Evolutionary conservation across 1,284 basidiomycete genomes (phyloP), one percentile per base, ranked within the genome.

Genomic region (Melanopsichium pennsylvanicum): DNA sequence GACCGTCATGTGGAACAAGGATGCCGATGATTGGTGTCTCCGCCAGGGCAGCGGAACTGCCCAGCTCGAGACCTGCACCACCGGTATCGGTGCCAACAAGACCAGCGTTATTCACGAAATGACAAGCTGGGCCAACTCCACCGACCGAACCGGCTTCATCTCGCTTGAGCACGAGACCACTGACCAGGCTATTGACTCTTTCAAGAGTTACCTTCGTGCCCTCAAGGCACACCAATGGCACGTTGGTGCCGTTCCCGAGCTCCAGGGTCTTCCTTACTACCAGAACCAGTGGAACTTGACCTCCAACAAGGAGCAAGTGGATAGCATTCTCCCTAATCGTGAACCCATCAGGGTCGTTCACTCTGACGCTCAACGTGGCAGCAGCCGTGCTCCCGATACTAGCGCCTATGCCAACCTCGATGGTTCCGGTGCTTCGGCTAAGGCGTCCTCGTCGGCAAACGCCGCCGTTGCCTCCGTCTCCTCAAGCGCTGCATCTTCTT

Each of bases 11-110:
- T 77, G 75, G 75, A 72, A 71, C 59, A 61, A 63, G 48, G 74
- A 76, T 34, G 61, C 72, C n/a, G 69, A 75, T 48, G 74, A 76
- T 50, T 76, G 74, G 74, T 76, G 74, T 49, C 58, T 74, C 16
- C 66, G 70, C 33, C 68, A 74, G 52, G 70, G 64, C n/a, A 63
- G 31, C 38, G 70, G 67, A 19, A 76, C 72, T 25, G 72, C 64
- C 13, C 66, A 75, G 49, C 59, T 75, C 19, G 19, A 62, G 35
- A 60, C 67, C 16, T 63, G 58, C 55, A 58, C 46, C 29, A 70
- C 68, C 18, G 62, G 62, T 21, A 18, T 56, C n/a, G 71, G 71
- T 25, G 59, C 64, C 16, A 56, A 41, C 55, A 60, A 60, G 36
- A 21, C 32, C 18, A 42, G 56, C 29, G 72, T 75, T 39, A 43